Base-by-base conservation (phyloP, 2,329 filamentous ascomycete genomes). In the Byssochlamys sp. region DNA sequence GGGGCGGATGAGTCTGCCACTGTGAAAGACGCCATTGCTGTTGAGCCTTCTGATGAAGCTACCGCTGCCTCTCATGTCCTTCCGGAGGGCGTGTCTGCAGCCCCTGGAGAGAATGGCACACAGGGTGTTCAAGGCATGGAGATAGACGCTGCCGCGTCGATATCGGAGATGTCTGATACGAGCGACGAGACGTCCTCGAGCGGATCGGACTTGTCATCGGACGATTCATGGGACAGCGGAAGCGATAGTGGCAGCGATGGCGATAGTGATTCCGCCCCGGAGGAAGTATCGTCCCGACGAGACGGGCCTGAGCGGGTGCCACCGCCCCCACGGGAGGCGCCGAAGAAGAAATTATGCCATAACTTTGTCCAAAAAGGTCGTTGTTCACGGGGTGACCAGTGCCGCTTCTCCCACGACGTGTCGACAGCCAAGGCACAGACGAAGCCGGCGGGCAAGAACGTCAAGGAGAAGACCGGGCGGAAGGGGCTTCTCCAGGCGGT, bases 401-500 rank as follows among this genome's bases (percentile, higher is more conserved):
- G 77, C 62, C 71, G 67, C 52, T 79, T 73, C 55, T 65, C 67
- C 7, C 77, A 79, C 56, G 74, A 77, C 28, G 59, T 60, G 48
- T 55, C 69, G 2, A 68, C 72, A 54, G 63, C 64, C 57, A 63
- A 55, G 35, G 57, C 58, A 14, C 71, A 71, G 59, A 12, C 62
- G n/a, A 69, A 68, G 58, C 57, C 61, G 7, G 57, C 45, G 55
- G 67, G 67, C 60, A 65, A 65, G 58, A 66, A 66, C 58, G 66
- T 61, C 59, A 65, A 10, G 39, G 56, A 57, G 31, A 57, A 59
- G 56, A 55, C 55, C 35, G 53, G 55, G 29, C 59, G 74, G 58
- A 75, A 77, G 62, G 72, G 75, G 29, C 66, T 79, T 54, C 72
- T 73, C 55, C 73, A 78, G 60, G 68, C 73, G 58, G 75, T 77